phyloP scores from a whole-genome alignment of 108 stramenopile genomes.

The Skeletonema menzelii region DNA sequence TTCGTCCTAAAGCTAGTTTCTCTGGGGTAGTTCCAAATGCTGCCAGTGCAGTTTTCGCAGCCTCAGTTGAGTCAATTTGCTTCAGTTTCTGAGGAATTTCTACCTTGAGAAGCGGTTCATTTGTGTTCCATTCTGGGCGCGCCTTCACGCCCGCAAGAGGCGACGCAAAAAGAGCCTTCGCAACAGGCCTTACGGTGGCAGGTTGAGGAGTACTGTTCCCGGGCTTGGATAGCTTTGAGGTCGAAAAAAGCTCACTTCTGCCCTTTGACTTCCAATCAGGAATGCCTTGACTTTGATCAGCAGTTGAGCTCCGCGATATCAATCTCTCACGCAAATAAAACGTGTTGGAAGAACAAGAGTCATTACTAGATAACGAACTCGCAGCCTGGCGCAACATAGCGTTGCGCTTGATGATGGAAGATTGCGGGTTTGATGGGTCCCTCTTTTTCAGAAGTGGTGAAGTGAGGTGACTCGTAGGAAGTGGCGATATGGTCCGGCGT shows the following conservation, averaged over 20 bases:
- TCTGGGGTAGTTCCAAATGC: slow-evolving; percentile 79
- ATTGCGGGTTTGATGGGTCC: background rate
- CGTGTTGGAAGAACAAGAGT: slow-evolving; percentile 5
- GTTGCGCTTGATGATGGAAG: slow-evolving; percentile 27
- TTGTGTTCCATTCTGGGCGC: slow-evolving; percentile 26
- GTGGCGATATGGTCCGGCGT: slow-evolving; percentile 22
- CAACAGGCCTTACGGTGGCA: slow-evolving; percentile 17
- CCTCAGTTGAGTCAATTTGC: slow-evolving; percentile 50
- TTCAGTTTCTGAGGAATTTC: slow-evolving; percentile 52
- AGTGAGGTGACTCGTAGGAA: slow-evolving; percentile 24
- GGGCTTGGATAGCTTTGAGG: slow-evolving; percentile 6
- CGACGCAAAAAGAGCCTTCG: slow-evolving; percentile 46
- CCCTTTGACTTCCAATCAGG: slow-evolving; percentile 50
- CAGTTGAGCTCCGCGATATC: background rate
- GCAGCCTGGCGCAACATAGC: slow-evolving; percentile 10
- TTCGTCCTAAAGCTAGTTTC: slow-evolving; percentile 51
- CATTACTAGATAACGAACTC: slow-evolving; percentile 7
- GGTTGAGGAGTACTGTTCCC: slow-evolving; percentile 4
- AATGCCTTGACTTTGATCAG: slow-evolving; percentile 2
- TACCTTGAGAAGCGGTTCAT: slow-evolving; percentile 24
- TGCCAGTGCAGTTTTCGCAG: slow-evolving; percentile 62
- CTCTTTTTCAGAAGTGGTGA: slow-evolving; percentile 27
- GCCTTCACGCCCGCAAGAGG: slow-evolving; percentile 22
- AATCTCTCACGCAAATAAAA: slow-evolving; percentile 22
- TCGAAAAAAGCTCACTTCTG: slow-evolving; percentile 34